phyloP scores from a whole-genome alignment of 2,329 filamentous ascomycete species.

The Trichoderma sp. region DNA sequence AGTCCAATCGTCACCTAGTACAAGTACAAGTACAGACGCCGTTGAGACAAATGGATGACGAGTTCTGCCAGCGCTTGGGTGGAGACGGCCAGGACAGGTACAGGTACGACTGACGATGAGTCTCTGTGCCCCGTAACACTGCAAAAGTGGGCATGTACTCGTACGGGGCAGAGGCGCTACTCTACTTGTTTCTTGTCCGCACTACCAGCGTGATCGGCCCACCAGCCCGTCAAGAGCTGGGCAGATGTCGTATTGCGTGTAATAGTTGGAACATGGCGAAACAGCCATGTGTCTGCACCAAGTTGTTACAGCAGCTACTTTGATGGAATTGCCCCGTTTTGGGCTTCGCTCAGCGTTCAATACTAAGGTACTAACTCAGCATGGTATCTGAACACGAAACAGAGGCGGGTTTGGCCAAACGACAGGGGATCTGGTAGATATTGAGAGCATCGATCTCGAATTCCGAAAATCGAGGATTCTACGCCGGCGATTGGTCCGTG shows the following conservation, averaged over 20 bases:
- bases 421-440: slow-evolving; percentile 8
- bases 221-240: slow-evolving; percentile 5
- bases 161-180: neutral
- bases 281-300: neutral
- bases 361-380: neutral
- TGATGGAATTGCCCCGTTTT: neutral
- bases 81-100: neutral
- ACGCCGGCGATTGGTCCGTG: neutral
- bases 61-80: slow-evolving; percentile 2
- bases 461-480: slow-evolving; percentile 11
- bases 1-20: neutral
- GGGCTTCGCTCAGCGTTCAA: neutral
- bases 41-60: slow-evolving; percentile 4
- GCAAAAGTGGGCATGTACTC: neutral
- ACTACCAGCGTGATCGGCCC: slow-evolving; percentile 11
- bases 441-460: slow-evolving; percentile 16
- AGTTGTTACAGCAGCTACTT: neutral
- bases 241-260: neutral
- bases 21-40: neutral
- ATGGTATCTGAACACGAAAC: neutral
- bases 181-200: neutral
- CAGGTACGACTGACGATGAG: neutral
- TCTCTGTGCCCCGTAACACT: neutral
- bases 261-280: neutral
- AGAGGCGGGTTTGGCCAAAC: neutral